Conservation (phyloP, 768 basidiomycete species). For the Trametes meyenii region DNA sequence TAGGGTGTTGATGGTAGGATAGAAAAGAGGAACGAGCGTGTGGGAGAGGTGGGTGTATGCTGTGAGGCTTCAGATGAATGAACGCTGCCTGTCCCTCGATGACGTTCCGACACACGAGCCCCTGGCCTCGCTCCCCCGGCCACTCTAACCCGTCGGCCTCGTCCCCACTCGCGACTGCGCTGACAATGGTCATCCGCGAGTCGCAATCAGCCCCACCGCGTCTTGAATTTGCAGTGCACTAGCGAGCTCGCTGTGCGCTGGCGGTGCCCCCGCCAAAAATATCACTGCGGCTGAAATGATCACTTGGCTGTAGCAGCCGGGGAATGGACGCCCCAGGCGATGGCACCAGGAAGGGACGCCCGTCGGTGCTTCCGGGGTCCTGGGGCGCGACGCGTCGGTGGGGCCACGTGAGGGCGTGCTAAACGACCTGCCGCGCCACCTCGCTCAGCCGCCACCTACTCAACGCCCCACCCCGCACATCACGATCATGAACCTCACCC, state of each 20-base stretch:
- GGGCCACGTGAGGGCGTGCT: conserved; percentile 22
- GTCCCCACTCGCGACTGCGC: not conserved
- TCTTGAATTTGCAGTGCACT: not conserved
- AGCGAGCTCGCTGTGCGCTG: not conserved
- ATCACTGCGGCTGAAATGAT: not conserved
- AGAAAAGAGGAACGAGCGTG: conserved; percentile 18
- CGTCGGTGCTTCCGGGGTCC: conserved; percentile 18
- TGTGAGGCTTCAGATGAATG: conserved; percentile 21
- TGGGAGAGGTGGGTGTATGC: conserved; percentile 7
- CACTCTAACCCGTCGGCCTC: not conserved
- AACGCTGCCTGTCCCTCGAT: conserved; percentile 19
- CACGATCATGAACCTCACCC: not conserved
- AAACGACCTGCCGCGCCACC: conserved; percentile 4
- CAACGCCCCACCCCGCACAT: conserved; percentile 10
- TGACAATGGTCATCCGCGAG: not conserved
- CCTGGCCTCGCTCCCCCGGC: not conserved
- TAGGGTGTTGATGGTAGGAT: conserved; percentile 9
- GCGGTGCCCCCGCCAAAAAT: not conserved
- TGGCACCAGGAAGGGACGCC: conserved; percentile 1
- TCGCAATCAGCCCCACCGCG: not conserved
- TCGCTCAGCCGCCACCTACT: conserved; percentile 17
- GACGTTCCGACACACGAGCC: conserved; percentile 18
- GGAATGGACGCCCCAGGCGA: conserved; percentile 8
- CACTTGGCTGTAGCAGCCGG: not conserved
- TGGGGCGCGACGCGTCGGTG: conserved; percentile 21